Percentiles rank a stretch among this genome's conserved stretches.
Evolutionary conservation across 176 grass and related monocot species (phyloP).

Genomic region (Alopecurus myosuroides): DNA sequence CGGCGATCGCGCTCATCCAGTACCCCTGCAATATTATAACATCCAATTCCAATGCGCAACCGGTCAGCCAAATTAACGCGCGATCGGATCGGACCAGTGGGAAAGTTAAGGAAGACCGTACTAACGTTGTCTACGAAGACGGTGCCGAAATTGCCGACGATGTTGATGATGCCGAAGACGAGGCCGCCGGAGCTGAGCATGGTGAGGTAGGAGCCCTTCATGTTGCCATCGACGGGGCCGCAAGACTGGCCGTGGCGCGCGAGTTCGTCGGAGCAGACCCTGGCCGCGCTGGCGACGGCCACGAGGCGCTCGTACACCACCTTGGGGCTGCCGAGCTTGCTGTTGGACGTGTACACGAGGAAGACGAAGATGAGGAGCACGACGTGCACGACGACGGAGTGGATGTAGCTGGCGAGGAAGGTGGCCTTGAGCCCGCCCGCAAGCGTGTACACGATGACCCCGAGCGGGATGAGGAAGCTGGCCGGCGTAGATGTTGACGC

Average conservation of each 20-base stretch:
- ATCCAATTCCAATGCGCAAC: neutral
- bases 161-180: conserved; percentile 81
- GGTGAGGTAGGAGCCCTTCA: conserved; percentile 69
- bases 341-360: conserved; percentile 60
- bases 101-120: neutral
- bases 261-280: conserved; percentile 40
- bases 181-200: conserved; percentile 79
- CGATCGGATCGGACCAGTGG: neutral
- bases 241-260: conserved; percentile 49
- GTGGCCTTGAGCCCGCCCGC: conserved; percentile 75
- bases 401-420: conserved; percentile 81
- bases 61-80: neutral
- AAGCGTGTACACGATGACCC: conserved; percentile 67
- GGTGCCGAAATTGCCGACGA: conserved; percentile 75
- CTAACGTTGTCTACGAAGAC: conserved; percentile 71
- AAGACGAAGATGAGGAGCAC: conserved; percentile 67
- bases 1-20: conserved; percentile 82
- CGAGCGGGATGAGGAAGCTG: conserved; percentile 79
- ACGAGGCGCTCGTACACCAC: conserved; percentile 51
- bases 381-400: conserved; percentile 64
- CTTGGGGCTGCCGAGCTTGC: conserved; percentile 58
- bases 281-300: conserved; percentile 34
- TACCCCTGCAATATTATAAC: conserved; percentile 42
- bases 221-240: conserved; percentile 63
- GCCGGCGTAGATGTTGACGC: conserved; percentile 69